These are phyloP conservation scores for Zopfochytrium polystomum DNA, from an alignment of 371 early-diverging fungal species.

Conservation along the genomic window DNA sequence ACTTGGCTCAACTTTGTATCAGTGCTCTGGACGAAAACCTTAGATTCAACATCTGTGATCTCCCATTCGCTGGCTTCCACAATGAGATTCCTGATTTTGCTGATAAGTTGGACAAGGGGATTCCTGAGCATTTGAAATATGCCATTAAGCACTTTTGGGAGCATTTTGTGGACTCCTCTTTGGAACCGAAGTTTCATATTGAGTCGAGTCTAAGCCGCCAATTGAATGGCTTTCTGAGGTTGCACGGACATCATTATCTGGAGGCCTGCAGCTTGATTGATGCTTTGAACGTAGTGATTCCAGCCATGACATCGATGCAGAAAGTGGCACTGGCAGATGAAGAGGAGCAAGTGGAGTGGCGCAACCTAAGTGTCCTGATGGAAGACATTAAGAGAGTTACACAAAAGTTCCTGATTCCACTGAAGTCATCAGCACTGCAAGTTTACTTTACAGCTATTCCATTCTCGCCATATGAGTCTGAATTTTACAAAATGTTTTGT, in stretches of 20 bases:
- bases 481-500: not conserved
- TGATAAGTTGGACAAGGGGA: not conserved
- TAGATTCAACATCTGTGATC: slow-evolving; percentile 5
- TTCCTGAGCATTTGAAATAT: not conserved
- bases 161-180: no score
- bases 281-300: no score
- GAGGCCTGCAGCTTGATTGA: not conserved
- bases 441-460: no score
- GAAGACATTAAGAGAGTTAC: no score
- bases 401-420: not conserved
- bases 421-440: no score
- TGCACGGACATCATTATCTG: not conserved
- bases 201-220: no score
- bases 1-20: not conserved
- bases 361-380: not conserved
- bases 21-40: no score
- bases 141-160: not conserved
- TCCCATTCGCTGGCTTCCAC: not conserved
- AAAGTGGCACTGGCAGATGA: not conserved
- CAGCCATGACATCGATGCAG: no score
- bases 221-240: no score
- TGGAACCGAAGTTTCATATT: no score
- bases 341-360: not conserved
- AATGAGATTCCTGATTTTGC: not conserved
- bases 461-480: slow-evolving; percentile 11